These are phyloP conservation scores for Talaromyces sp. DNA, from an alignment of 2,329 filamentous ascomycete species.

Conservation along the genomic window DNA sequence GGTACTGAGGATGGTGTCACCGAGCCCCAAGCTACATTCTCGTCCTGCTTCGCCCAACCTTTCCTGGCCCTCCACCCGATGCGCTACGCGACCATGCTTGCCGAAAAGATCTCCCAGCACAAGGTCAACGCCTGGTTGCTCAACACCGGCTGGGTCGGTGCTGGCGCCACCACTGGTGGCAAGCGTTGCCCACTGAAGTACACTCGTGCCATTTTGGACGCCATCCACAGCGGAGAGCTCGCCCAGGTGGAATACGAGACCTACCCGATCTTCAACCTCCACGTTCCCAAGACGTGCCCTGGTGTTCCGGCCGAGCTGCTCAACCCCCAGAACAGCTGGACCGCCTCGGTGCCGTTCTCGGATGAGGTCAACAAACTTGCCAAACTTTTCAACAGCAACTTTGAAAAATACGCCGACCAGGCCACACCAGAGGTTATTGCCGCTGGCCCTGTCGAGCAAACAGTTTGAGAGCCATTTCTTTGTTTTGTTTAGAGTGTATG, in stretches of 20 bases:
- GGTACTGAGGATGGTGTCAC: slow-evolving; percentile 96
- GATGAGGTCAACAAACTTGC: slow-evolving; percentile 87
- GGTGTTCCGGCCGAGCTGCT: slow-evolving; percentile 87
- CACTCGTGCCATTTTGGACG: slow-evolving; percentile 95
- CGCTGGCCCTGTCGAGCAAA: slow-evolving; percentile 35
- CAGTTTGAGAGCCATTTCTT: background rate
- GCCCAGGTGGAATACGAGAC: slow-evolving; percentile 89
- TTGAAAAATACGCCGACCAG: slow-evolving; percentile 87
- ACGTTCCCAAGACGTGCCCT: slow-evolving; percentile 87
- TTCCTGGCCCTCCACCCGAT: slow-evolving; percentile 99
- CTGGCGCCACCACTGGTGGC: slow-evolving; percentile 82
- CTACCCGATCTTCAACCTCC: slow-evolving; percentile 95
- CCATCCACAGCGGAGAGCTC: slow-evolving; percentile 95
- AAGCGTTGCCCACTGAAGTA: slow-evolving; percentile 98
- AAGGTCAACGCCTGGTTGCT: slow-evolving; percentile 96
- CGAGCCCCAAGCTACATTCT: slow-evolving; percentile 98
- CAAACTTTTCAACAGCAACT: slow-evolving; percentile 90
- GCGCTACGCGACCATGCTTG: slow-evolving; percentile 97
- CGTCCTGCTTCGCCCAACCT: slow-evolving; percentile 97
- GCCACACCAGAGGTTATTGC: slow-evolving; percentile 74
- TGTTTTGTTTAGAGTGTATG: background rate
- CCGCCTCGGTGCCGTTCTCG: slow-evolving; percentile 74
- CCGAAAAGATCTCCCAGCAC: slow-evolving; percentile 94
- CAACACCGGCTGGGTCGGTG: slow-evolving; percentile 97
- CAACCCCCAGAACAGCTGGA: slow-evolving; percentile 94